Conservation (phyloP, 192 early-diverging fungal genomes). For the Podila minutissima region DNA sequence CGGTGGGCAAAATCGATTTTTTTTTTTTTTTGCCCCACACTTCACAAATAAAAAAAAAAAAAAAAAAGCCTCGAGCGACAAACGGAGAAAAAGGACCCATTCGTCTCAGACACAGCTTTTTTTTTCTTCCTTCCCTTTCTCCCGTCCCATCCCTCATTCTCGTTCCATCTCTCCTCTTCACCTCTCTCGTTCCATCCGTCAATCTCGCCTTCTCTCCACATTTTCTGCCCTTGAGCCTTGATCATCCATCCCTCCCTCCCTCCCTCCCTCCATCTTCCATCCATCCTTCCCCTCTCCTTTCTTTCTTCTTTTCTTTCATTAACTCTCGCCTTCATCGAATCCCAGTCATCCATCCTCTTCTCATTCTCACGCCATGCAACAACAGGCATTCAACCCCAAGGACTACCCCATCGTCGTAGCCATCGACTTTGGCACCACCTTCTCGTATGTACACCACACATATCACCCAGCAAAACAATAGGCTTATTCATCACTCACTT, state of each 20-base stretch:
- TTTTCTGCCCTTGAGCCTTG: background rate
- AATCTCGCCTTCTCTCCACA: no score
- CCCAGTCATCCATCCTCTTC: background rate
- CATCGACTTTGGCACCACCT: constrained; percentile 36
- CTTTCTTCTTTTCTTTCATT: background rate
- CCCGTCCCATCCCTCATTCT: no score
- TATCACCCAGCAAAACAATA: background rate
- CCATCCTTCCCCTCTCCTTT: background rate
- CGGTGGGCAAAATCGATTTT: no score
- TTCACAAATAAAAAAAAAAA: no score
- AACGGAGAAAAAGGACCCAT: no score
- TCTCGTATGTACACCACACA: constrained; percentile 10
- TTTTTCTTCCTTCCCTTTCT: no score
- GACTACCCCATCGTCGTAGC: constrained; percentile 36
- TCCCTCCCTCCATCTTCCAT: background rate
- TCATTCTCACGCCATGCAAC: constrained; percentile 6
- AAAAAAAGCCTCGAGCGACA: no score
- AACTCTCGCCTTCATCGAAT: background rate
- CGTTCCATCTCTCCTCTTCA: no score
- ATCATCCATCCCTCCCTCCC: background rate
- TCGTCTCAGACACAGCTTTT: no score
- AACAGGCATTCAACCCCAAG: constrained; percentile 17
- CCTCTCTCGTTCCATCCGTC: no score
- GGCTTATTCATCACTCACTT: background rate
- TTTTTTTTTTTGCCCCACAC: no score